Conservation (phyloP, 345 rosid genomes). For the Lagerstroemia speciosa region DNA sequence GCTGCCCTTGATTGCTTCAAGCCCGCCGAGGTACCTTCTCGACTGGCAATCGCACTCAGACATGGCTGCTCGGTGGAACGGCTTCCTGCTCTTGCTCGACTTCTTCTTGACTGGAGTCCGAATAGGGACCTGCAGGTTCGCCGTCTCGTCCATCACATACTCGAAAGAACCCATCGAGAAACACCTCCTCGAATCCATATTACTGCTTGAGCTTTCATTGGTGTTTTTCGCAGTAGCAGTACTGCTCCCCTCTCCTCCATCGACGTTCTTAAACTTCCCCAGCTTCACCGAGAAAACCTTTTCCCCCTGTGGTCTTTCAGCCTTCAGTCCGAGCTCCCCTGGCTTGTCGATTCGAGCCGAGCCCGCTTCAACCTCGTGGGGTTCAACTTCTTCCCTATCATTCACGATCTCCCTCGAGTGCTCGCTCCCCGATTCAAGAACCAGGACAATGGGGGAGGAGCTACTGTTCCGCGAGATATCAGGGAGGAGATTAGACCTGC, state of each 20-base stretch:
- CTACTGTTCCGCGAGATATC: constrained; percentile 44
- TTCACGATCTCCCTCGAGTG: constrained; percentile 58
- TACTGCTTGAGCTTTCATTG: constrained; percentile 13
- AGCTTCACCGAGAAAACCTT: constrained; percentile 80
- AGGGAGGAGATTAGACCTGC: constrained; percentile 66
- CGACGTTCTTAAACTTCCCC: constrained; percentile 73
- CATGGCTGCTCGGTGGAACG: constrained; percentile 50
- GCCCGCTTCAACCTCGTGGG: constrained; percentile 29
- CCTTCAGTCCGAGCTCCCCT: constrained; percentile 26
- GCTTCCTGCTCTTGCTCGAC: constrained; percentile 39
- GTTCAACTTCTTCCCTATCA: constrained; percentile 28
- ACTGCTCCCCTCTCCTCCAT: constrained; percentile 39
- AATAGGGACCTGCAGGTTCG: constrained; percentile 68
- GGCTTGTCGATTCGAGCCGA: constrained; percentile 32
- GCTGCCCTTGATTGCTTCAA: constrained; percentile 17
- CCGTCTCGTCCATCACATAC: constrained; percentile 79
- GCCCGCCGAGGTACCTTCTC: constrained; percentile 40
- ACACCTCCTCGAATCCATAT: constrained; percentile 66
- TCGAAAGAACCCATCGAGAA: constrained; percentile 96
- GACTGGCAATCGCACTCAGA: constrained; percentile 63
- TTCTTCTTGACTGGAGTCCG: constrained; percentile 51
- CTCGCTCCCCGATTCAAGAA: constrained; percentile 89
- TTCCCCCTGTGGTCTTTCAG: constrained; percentile 22
- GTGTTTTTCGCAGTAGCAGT: constrained; percentile 3
- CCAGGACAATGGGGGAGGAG: constrained; percentile 56